phyloP scores from a whole-genome alignment of 2,329 filamentous ascomycete genomes.

The Amesomyces nigricolor region DNA sequence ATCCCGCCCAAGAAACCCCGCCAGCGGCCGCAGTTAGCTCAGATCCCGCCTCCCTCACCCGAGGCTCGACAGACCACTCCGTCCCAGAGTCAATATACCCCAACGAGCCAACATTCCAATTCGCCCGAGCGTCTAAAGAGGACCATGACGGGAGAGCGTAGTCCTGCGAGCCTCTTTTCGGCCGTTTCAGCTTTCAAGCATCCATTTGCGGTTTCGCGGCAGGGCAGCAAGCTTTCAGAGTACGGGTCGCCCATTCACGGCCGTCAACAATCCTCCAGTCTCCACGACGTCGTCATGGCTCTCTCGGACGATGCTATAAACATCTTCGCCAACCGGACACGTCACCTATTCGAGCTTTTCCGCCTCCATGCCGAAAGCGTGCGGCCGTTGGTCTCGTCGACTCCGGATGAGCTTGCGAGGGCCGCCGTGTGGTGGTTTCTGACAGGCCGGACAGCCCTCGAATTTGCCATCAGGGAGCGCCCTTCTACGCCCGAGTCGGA shows the following conservation, averaged over 20 bases:
- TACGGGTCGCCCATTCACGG: slow-evolving; percentile 19
- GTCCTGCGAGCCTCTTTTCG: slow-evolving; percentile 34
- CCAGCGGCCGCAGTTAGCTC: slow-evolving; percentile 10
- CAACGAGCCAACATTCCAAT: slow-evolving; percentile 15
- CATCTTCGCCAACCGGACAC: slow-evolving; percentile 65
- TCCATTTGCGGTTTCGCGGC: slow-evolving; percentile 24
- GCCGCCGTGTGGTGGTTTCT: slow-evolving; percentile 87
- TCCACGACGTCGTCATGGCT: slow-evolving; percentile 39
- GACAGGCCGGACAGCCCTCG: slow-evolving; percentile 70
- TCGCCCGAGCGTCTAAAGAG: slow-evolving; percentile 23
- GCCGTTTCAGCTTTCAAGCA: slow-evolving; percentile 26
- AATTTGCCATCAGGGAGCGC: slow-evolving; percentile 62
- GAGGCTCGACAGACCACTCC: slow-evolving; percentile 18
- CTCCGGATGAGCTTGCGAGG: slow-evolving; percentile 62
- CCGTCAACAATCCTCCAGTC: slow-evolving; percentile 32
- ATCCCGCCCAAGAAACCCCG: slow-evolving; percentile 10
- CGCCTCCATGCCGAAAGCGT: slow-evolving; percentile 69
- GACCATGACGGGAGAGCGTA: slow-evolving; percentile 33
- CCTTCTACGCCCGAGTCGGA: slow-evolving; percentile 49
- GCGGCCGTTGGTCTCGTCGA: slow-evolving; percentile 57
- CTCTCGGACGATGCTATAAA: slow-evolving; percentile 61
- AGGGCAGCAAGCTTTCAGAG: slow-evolving; percentile 26
- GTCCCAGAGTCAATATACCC: slow-evolving; percentile 11
- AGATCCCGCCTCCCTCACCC: slow-evolving; percentile 9
- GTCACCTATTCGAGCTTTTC: slow-evolving; percentile 71